A percentile compares a stretch with the other conserved stretches of the same genome.
Evolutionary conservation across 2,329 filamentous ascomycete species (phyloP).

Genomic region (Aspergillus flavus): DNA sequence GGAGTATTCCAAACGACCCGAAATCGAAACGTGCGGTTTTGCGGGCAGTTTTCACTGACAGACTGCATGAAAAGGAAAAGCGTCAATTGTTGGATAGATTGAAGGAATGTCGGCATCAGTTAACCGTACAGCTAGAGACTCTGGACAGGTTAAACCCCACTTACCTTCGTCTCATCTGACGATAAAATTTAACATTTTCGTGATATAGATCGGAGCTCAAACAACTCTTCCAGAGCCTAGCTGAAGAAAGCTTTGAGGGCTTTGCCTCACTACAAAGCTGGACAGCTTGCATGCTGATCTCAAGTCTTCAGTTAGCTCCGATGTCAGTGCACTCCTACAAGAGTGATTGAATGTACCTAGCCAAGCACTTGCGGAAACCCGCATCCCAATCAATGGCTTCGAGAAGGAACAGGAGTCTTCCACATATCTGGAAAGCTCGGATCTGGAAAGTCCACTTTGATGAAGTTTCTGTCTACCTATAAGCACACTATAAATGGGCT

Average conservation of each 20-base stretch:
- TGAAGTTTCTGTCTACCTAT: slow-evolving; percentile 45
- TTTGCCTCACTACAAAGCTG: too few species aligned
- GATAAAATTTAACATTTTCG: not conserved
- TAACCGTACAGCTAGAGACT: not conserved
- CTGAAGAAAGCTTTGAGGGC: too few species aligned
- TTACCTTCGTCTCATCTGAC: not conserved
- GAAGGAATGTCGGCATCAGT: not conserved
- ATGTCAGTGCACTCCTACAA: too few species aligned
- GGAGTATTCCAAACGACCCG: too few species aligned
- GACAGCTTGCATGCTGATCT: too few species aligned
- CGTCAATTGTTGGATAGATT: not conserved
- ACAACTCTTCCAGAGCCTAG: too few species aligned
- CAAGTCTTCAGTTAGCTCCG: too few species aligned
- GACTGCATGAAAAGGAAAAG: not conserved
- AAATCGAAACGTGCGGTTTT: not conserved
- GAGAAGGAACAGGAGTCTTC: slow-evolving; percentile 20
- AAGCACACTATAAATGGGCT: slow-evolving; percentile 30
- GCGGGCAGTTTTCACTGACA: not conserved
- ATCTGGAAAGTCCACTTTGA: slow-evolving; percentile 53
- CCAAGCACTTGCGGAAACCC: too few species aligned
- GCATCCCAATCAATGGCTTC: slow-evolving; percentile 23
- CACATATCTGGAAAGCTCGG: slow-evolving; percentile 52
- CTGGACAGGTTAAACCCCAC: not conserved
- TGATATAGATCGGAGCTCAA: not conserved
- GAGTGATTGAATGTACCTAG: too few species aligned